Evolutionary conservation across 176 grass and related monocot genomes (phyloP).

Genomic region (Guadua angustifolia): DNA sequence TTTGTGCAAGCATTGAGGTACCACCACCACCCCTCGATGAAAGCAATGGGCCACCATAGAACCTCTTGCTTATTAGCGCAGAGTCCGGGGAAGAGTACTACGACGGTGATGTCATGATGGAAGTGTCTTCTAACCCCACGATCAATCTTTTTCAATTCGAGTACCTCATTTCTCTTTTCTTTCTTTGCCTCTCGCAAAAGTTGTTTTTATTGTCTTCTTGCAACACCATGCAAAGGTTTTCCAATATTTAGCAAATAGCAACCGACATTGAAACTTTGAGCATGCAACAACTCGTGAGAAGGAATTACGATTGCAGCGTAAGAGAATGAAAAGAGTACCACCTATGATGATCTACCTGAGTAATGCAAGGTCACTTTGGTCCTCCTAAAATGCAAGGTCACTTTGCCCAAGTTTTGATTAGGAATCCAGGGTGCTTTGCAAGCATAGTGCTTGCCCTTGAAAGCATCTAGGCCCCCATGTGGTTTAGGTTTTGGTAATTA

Average conservation of each 20-base stretch:
- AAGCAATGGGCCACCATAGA: constrained; percentile 41
- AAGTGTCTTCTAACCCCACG: constrained; percentile 52
- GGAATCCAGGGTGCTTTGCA: neutral
- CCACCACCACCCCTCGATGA: constrained; percentile 44
- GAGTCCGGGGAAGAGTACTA: constrained; percentile 59
- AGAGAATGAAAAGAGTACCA: neutral
- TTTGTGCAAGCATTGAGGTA: constrained; percentile 2
- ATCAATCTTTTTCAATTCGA: constrained; percentile 50
- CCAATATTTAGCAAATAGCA: constrained; percentile 17
- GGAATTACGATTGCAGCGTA: neutral
- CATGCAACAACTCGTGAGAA: neutral
- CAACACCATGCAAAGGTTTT: constrained; percentile 46
- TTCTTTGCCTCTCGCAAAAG: constrained; percentile 37
- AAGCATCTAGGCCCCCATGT: no score
- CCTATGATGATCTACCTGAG: neutral
- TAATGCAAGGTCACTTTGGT: neutral
- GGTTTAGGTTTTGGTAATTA: no score
- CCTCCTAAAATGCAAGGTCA: neutral
- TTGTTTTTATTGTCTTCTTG: constrained; percentile 44
- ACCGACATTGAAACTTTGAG: neutral
- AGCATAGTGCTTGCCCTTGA: neutral
- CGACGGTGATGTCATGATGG: constrained; percentile 66
- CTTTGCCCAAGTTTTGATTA: neutral
- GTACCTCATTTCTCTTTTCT: constrained; percentile 56
- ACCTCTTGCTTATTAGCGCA: constrained; percentile 26